Evolutionary conservation across 345 rosid genomes (phyloP), one percentile per base, ranked within the genome.

Genomic region (Balakata baccata): DNA sequence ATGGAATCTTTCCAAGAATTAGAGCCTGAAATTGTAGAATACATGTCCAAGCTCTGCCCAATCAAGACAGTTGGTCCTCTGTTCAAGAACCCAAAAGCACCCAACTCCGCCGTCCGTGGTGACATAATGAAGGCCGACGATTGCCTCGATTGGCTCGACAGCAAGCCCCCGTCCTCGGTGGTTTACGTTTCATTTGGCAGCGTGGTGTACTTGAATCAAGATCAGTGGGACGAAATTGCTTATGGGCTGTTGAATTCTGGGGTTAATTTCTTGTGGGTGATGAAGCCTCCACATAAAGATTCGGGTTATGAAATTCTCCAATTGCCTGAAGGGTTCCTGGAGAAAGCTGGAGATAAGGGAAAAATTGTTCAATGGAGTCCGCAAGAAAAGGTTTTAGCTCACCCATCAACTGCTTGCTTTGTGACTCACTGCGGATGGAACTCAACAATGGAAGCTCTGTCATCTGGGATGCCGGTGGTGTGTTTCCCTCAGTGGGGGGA

Each of bases 341-440:
- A 82, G 76, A 86, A 83, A 68, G 85, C 77, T 2, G 91, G 87
- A 10, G 87, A 86, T 1, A 86, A 64, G n/a, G 93, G 93, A 1
- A 84, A 74, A 53, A 77, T 92, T 0, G 89, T 94, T 57, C 84
- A 83, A 52, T 94, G 98, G 97, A 81, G 94, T 81, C 89, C 94
- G 0, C 98, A 94, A 61, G 93, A 89, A 79, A 79, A 85, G 63
- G 97, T 94, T 7, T 71, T 94, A 25, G 83, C 86, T 69, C 97
- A 94, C 78, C 87, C 87, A 11, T 81, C 94, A 0, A 74, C 87
- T 10, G 88, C 87, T 0, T 87, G 92, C 80, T 94, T 92, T 66
- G 84, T 90, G 22, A 89, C 94, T 0, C 98, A 94, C 58, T 92
- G 98, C 29, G 98, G 98, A 11, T 94, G 98, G 98, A 92, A 92